phyloP scores from a whole-genome alignment of 768 basidiomycete genomes.

The Rhodotorula toruloides region DNA sequence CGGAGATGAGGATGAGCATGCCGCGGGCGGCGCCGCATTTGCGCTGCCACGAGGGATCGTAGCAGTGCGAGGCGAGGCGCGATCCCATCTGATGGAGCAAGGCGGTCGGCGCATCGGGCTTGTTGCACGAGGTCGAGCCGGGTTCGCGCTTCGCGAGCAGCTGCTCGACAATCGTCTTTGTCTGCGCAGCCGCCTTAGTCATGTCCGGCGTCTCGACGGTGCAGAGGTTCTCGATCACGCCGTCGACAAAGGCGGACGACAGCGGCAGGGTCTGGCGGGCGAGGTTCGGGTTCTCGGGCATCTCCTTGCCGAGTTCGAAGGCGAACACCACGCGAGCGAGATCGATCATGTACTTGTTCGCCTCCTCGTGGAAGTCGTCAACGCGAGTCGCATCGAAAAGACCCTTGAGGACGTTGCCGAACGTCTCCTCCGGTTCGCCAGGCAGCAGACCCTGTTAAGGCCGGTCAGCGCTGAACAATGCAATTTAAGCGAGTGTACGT shows the following conservation, averaged over 20 bases:
- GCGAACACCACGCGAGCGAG: conserved; percentile 68
- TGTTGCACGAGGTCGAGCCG: conserved; percentile 22
- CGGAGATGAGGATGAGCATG: conserved; percentile 69
- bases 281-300: conserved; percentile 40
- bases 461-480: conserved; percentile 2
- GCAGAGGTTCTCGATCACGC: conserved; percentile 68
- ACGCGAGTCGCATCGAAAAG: conserved; percentile 70
- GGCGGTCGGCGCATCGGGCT: conserved; percentile 48
- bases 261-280: conserved; percentile 42
- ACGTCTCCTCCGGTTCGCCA: conserved; percentile 68
- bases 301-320: conserved; percentile 57
- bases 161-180: conserved; percentile 54
- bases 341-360: conserved; percentile 64
- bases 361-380: conserved; percentile 63
- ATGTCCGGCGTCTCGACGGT: conserved; percentile 37
- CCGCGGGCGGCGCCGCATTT: conserved; percentile 87
- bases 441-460: conserved; percentile 60
- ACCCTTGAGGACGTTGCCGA: conserved; percentile 65
- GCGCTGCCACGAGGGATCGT: conserved; percentile 82
- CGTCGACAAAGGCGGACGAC: conserved; percentile 57
- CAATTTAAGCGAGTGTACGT: conserved; percentile 18
- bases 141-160: conserved; percentile 57
- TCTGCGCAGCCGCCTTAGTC: conserved; percentile 33
- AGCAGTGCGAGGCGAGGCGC: conserved; percentile 76
- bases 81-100: conserved; percentile 75